Base-by-base conservation (phyloP, 1,139 yeast genomes). In the Yamadazyma mexicana region DNA sequence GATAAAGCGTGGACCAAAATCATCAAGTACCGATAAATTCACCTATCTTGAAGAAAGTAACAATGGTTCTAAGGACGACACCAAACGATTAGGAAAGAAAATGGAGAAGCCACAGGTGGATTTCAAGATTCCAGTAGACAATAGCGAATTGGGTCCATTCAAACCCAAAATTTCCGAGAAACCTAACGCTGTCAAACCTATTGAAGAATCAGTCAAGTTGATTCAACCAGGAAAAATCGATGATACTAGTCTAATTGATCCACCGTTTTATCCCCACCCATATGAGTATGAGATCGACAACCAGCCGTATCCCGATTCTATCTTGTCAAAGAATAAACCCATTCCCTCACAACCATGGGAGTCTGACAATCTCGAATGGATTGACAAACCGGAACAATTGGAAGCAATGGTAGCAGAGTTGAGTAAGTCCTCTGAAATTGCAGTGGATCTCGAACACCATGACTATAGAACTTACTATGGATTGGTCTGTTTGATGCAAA, bases 381-480 rank as follows among this genome's bases (percentile, higher is more conserved):
- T 94, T 1, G 89, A 85, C 47, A 73, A 74, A 2, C 64, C 65
- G 1, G 81, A 74, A 14, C 66, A 68, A 26, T 60, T 92, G 28
- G 52, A 64, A 0, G 58, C 58, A 5, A 78, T 94, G 85, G 52
- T 88, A 1, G 55, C 63, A 0, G 75, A 70, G 10, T 68, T 94
- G 38, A 59, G 62, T 35, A 54, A 58, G 2, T 73, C 73, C 45
- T 62, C 69, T 1, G 96, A 81, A 46, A 77, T 94, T 31, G 98
- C 98, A 0, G 84, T 94, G n/a, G 99, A 94, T 71, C 75, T 94
- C 49, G 99, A 94, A 58, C 98, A 94, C 61, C 98, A 94, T 57
- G 98, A 91, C 55, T 86, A 78, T 58, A 74, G 98, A 61, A 75
- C 96, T 0, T 94, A 87, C 53, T 83, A 84, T 51, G 99, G 99